Evolutionary conservation across 2,329 filamentous ascomycete genomes (phyloP), one percentile per base, ranked within the genome.

Genomic region (Diaporthe sp.): DNA sequence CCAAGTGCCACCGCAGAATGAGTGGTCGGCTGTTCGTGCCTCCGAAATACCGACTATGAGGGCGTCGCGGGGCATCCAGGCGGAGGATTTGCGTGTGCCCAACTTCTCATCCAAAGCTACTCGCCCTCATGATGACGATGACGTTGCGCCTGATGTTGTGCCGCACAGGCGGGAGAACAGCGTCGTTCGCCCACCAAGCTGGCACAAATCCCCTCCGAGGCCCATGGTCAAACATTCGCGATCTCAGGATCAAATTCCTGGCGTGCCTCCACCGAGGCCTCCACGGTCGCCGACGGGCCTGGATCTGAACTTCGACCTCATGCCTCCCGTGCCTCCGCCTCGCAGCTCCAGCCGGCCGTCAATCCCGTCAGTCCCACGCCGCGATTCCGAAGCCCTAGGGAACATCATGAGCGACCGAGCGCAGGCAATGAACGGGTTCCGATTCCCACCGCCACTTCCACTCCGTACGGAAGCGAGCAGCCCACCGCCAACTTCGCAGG

Each of bases 321-420:
- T 81, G 22, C 84, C 87, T 3, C 86, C 88, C 4, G 81, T 87
- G 17, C 86, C 87, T 4, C 90, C 89, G 7, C 87, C 88, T 4
- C 87, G 90, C 31, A 83, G 87, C 31, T 92, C 90, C 0, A 92
- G 91, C 78, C 88, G 90, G 17, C 83, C 86, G 19, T 89, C 87
- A 8, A 79, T 84, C n/a, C 83, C 83, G 15, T 89, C 87, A 12
- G 79, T 84, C 28, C 83, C 83, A n/a, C 84, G 86, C 44, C 87
- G 87, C 60, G 84, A 85, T 15, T 82, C 84, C 57, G 87, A 88
- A 71, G 80, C 84, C 2, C 76, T 84, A 15, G 79, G 81, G 28
- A 82, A 79, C 42, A 79, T 82, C 2, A 79, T 80, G 13, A 77
- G 85, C 61, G 86, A 89, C 28, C 85, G 87, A 28, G 86, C 88